Conservation (phyloP, 1,139 yeast species). For the Kurtzmaniella quercitrusa region DNA sequence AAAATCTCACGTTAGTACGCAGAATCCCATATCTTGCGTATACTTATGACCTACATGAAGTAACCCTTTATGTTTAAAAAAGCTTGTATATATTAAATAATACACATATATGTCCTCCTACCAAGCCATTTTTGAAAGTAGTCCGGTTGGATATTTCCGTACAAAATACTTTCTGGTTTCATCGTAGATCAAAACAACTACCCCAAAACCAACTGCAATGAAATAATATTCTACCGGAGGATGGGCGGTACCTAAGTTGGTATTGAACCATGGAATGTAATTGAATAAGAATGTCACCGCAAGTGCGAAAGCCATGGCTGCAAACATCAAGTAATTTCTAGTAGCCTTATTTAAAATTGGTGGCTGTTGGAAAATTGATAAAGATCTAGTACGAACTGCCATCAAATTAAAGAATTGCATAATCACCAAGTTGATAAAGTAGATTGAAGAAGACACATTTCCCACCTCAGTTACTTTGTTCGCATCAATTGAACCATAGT, state of each 20-base stretch:
- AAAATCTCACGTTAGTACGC: no score
- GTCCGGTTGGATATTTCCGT: slow-evolving; percentile 33
- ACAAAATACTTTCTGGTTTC: slow-evolving; percentile 38
- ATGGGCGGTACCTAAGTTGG: slow-evolving; percentile 29
- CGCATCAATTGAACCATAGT: slow-evolving; percentile 21
- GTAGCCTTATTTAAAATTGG: slow-evolving; percentile 20
- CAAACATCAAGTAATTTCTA: slow-evolving; percentile 13
- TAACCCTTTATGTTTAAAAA: background rate
- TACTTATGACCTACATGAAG: background rate
- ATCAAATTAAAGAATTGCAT: slow-evolving; percentile 48
- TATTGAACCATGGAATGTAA: slow-evolving; percentile 42
- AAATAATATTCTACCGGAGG: slow-evolving; percentile 49
- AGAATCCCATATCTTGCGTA: no score
- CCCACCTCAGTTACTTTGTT: slow-evolving; percentile 18
- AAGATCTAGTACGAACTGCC: slow-evolving; percentile 42
- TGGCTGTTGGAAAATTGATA: slow-evolving; percentile 40
- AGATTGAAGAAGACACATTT: slow-evolving; percentile 42
- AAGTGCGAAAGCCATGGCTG: slow-evolving; percentile 35
- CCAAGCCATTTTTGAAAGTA: slow-evolving; percentile 40
- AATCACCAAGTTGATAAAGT: slow-evolving; percentile 46
- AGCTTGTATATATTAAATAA: background rate
- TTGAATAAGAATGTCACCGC: slow-evolving; percentile 43
- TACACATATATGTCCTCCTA: background rate
- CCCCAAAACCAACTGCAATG: slow-evolving; percentile 45
- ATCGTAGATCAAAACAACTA: slow-evolving; percentile 33